Evolutionary conservation across 2,329 filamentous ascomycete genomes (phyloP), one percentile per base, ranked within the genome.

Genomic region (Rasamsonia emersonii): DNA sequence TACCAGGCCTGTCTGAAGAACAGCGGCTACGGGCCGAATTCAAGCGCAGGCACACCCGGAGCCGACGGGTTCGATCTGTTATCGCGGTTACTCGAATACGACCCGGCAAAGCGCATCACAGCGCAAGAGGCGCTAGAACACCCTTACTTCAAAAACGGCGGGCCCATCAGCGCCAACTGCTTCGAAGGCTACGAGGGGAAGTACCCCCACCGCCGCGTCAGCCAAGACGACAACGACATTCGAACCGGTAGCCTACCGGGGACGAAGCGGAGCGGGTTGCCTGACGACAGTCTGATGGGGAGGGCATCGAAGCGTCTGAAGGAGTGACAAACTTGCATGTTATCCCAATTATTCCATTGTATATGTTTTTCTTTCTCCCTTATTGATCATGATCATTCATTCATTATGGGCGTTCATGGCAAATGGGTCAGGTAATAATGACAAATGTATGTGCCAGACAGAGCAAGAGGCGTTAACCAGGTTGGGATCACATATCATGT

Each of bases 161-260:
- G 79, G 14, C 75, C 77, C 38, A 75, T 91, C 11, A 81, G 73
- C 24, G 71, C 77, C 23, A 91, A 93, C 53, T 95, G 86, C 52
- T 98, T 98, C 46, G 86, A 94, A 50, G 86, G 88, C 0, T 71
- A 86, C 32, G 85, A 86, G 59, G 77, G 77, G 41, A 85, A 91
- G 50, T 98, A 98, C 56, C 91, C 91, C 0, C 79, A 86, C 50
- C 73, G 91, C 5, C 75, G 89, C 29, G 88, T 98, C 24, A 94
- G 82, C 47, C 81, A 93, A 48, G 91, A 98, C 50, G 86, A 95
- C 54, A 93, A 94, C 47, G 91, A 96, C 58, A 95, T 96, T 35
- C 71, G 85, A n/a, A 88, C 84, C 1, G 79, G 80, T 25, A 93
- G 86, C 56, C 59, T 95, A 20, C 86, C 89, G 1, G 91, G 89